Evolutionary conservation across 108 stramenopile species (phyloP), one percentile per base, ranked within the genome.

Genomic region (Skeletonema potamos): DNA sequence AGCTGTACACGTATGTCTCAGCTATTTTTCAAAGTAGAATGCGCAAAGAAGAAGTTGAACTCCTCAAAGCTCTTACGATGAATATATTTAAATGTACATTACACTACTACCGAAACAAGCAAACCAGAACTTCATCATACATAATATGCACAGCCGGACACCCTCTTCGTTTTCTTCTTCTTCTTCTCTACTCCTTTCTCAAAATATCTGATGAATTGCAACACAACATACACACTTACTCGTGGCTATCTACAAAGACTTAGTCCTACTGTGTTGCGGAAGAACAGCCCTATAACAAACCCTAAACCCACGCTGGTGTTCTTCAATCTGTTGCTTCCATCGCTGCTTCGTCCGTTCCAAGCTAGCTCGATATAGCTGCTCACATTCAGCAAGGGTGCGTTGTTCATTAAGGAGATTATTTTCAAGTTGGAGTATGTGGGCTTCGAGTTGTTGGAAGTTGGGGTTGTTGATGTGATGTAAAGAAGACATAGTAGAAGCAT

Each of bases 271-370:
- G 1, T 37, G 57, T 1, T 58, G n/a, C n/a, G 54, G 59, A 60
- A 41, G 59, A 4, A 22, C 17, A 60, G 59, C 43, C 43, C 43
- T 60, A 44, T 60, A 54, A 20, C 59, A 60, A 18, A 46, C 59
- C 18, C 43, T 6, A 44, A 60, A 60, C 54, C 59, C 8, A 22
- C 48, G 48, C 6, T 51, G 48, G 22, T 51, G 48, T 51, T 51
- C 48, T 51, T 51, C 48, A 51, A 51, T 51, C 48, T 51, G 48
- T 24, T 22, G 48, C 8, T 51, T 51, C 48, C 48, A 51, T 9
- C 48, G 48, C 8, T 51, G 48, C 22, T 51, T 51, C 22, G 48
- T 51, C 1, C 48, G 48, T 51, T 51, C 22, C 18, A 51, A 9
- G 22, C 48, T 51, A 22, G 9, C 48, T 24, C 22, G 48, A 24